Conservation (phyloP, 2,329 filamentous ascomycete species). For the Diaporthe citrichinensis region DNA sequence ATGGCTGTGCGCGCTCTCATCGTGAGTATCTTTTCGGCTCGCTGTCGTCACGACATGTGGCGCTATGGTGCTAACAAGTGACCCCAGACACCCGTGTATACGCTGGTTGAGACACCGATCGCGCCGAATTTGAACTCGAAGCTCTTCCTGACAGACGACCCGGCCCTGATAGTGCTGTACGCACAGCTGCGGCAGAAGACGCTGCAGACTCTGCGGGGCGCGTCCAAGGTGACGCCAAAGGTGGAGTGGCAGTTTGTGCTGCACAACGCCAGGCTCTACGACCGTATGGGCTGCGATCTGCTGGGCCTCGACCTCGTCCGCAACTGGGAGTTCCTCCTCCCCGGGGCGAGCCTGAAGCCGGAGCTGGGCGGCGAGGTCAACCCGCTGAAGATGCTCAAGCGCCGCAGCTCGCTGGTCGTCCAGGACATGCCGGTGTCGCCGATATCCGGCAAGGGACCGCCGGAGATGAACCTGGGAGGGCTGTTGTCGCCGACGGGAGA, state of each 20-base stretch:
- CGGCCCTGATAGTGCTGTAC: conserved; percentile 89
- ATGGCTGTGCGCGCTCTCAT: conserved; percentile 88
- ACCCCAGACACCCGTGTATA: conserved; percentile 82
- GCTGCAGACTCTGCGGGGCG: conserved; percentile 87
- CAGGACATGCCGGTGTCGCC: conserved; percentile 74
- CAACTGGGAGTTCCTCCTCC: conserved; percentile 85
- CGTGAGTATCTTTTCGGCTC: conserved; percentile 61
- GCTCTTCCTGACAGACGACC: conserved; percentile 90
- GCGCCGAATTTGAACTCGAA: conserved; percentile 81
- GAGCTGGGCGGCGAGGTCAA: conserved; percentile 68
- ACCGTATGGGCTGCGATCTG: conserved; percentile 93
- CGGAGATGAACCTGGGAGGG: conserved; percentile 54
- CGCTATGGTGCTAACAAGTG: not conserved
- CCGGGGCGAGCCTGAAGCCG: conserved; percentile 50
- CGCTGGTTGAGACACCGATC: conserved; percentile 77
- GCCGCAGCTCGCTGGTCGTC: conserved; percentile 84
- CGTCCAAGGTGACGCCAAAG: conserved; percentile 81
- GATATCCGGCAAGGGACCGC: conserved; percentile 51
- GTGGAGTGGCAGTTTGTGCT: conserved; percentile 92
- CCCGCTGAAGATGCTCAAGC: conserved; percentile 76
- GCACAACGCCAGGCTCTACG: conserved; percentile 86
- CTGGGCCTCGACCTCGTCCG: conserved; percentile 87
- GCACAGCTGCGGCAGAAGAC: conserved; percentile 86
- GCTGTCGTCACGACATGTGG: not conserved
- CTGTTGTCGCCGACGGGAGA: conserved; percentile 17